Conservation (phyloP, 257 asterid genomes). For the Capsicum pubescens region DNA sequence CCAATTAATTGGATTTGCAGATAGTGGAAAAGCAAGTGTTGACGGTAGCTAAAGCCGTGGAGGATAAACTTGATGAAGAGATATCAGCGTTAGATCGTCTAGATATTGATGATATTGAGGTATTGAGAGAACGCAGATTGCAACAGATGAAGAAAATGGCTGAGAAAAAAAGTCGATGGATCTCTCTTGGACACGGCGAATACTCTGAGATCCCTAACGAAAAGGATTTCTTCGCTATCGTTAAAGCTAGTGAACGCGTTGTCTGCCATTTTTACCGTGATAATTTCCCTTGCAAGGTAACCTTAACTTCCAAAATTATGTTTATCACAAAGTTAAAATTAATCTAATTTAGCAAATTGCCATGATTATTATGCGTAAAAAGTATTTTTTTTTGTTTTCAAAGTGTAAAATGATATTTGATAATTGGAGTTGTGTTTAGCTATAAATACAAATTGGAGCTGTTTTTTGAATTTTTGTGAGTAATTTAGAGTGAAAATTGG, state of each 20-base stretch:
- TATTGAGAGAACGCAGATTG: slow-evolving; percentile 83
- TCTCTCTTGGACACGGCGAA: slow-evolving; percentile 92
- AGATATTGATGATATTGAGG: slow-evolving; percentile 85
- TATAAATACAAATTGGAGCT: no score
- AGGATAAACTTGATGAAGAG: slow-evolving; percentile 95
- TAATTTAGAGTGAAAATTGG: no score
- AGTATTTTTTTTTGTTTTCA: no score
- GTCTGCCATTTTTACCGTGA: slow-evolving; percentile 99
- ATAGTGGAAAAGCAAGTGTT: slow-evolving; percentile 86
- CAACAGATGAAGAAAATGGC: slow-evolving; percentile 99
- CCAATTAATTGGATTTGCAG: slow-evolving; percentile 38
- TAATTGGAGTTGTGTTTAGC: no score
- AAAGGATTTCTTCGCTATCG: slow-evolving; percentile 89
- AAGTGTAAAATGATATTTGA: no score
- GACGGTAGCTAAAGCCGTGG: slow-evolving; percentile 93
- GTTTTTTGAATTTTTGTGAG: no score
- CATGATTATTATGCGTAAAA: no score
- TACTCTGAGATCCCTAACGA: slow-evolving; percentile 87
- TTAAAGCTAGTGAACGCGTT: slow-evolving; percentile 95
- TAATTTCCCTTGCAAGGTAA: slow-evolving; percentile 99
- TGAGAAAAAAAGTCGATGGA: slow-evolving; percentile 92
- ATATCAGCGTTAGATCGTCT: slow-evolving; percentile 80
- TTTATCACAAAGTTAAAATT: no score
- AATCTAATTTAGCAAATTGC: not conserved
- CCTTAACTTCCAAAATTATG: no score